These are phyloP conservation scores for Curvularia spicifera DNA, from an alignment of 2,329 filamentous ascomycete species.

Conservation along the genomic window DNA sequence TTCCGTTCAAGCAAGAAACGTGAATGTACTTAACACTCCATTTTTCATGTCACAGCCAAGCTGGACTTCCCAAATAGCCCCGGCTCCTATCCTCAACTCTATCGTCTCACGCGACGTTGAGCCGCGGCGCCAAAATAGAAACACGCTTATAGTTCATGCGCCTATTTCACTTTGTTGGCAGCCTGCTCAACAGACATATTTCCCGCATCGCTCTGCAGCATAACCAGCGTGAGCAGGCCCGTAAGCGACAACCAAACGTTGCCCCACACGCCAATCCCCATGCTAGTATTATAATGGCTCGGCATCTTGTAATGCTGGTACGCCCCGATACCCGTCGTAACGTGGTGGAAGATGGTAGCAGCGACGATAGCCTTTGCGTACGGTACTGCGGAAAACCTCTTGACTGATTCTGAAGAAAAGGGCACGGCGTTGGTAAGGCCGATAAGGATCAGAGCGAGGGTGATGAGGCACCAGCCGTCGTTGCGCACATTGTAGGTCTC, in stretches of 20 bases:
- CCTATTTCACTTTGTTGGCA: constrained; percentile 20
- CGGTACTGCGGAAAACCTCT: constrained; percentile 11
- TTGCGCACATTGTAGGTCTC: constrained; percentile 35
- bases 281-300: constrained; percentile 33
- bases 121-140: neutral
- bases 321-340: constrained; percentile 31
- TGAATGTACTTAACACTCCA: neutral
- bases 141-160: neutral
- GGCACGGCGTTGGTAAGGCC: constrained; percentile 33
- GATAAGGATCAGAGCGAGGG: constrained; percentile 33
- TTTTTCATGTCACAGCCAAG: neutral
- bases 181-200: constrained; percentile 18
- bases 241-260: constrained; percentile 35
- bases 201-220: constrained; percentile 19
- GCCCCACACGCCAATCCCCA: constrained; percentile 35
- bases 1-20: neutral
- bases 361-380: constrained; percentile 33
- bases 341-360: constrained; percentile 33
- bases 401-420: constrained; percentile 12
- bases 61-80: neutral
- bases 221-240: constrained; percentile 23
- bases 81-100: neutral
- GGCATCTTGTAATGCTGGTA: constrained; percentile 37
- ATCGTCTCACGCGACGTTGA: neutral
- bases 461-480: constrained; percentile 38